These are phyloP conservation scores for Rhynchosporium secalis DNA, from an alignment of 2,329 filamentous ascomycete species.

Conservation along the genomic window DNA sequence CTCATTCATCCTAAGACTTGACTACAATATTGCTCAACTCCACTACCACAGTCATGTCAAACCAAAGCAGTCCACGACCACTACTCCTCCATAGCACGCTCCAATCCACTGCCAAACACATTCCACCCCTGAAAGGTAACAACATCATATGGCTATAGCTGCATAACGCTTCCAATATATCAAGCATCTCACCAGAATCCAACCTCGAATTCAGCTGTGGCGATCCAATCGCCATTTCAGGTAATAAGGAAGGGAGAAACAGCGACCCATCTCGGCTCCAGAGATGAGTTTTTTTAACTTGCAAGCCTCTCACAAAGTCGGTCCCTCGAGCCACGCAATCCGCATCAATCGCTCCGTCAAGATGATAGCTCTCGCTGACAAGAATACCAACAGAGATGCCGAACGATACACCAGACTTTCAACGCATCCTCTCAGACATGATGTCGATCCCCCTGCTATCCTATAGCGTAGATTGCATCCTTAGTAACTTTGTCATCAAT, in stretches of 20 bases:
- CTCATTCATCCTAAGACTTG: background rate
- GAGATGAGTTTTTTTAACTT: conserved; percentile 59
- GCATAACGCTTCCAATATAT: conserved; percentile 19
- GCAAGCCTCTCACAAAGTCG: conserved; percentile 52
- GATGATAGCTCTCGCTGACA: conserved; percentile 54
- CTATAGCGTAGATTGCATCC: conserved; percentile 53
- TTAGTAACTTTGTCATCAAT: conserved; percentile 65
- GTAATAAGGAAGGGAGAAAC: conserved; percentile 47
- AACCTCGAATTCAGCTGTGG: conserved; percentile 34
- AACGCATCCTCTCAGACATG: conserved; percentile 54
- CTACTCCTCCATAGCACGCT: conserved; percentile 18
- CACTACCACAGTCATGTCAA: background rate
- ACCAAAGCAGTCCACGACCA: conserved; percentile 16
- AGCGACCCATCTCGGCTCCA: conserved; percentile 57
- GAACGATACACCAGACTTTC: conserved; percentile 45
- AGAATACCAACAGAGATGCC: conserved; percentile 44
- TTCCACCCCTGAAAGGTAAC: conserved; percentile 42
- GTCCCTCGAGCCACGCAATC: conserved; percentile 49
- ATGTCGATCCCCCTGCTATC: conserved; percentile 49
- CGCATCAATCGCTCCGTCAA: conserved; percentile 63
- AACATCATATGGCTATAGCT: conserved; percentile 53
- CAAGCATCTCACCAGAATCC: conserved; percentile 26
- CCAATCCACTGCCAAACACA: background rate
- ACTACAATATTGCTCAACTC: conserved; percentile 2
- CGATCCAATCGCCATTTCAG: conserved; percentile 27